Evolutionary conservation across 2,329 filamentous ascomycete genomes (phyloP).

Genomic region (Monilinia vaccinii-corymbosi): DNA sequence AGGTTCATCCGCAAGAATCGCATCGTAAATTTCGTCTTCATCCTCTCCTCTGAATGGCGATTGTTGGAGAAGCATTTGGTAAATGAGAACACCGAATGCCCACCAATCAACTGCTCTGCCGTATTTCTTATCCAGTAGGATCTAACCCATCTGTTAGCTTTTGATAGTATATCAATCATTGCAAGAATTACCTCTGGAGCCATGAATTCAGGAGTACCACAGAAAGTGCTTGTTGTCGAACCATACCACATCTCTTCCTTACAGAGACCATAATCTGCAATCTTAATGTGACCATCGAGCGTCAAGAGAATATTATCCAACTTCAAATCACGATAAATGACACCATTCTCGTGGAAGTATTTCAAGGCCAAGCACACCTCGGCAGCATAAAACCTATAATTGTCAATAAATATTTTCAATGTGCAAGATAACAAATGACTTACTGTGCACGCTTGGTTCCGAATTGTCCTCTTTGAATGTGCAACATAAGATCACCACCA

Average conservation of each 20-base stretch:
- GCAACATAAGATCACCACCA: conserved; percentile 96
- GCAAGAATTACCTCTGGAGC: conserved; percentile 69
- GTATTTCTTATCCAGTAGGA: conserved; percentile 96
- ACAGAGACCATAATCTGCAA: conserved; percentile 96
- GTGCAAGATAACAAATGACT: conserved; percentile 31
- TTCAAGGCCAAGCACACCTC: conserved; percentile 96
- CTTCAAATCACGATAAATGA: conserved; percentile 84
- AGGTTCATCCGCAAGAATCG: conserved; percentile 93
- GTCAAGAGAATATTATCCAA: conserved; percentile 87
- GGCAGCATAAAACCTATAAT: conserved; percentile 77
- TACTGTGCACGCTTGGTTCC: conserved; percentile 93
- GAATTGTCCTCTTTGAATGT: conserved; percentile 95
- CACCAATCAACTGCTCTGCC: conserved; percentile 97
- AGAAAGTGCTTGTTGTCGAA: conserved; percentile 94
- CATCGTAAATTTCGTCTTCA: conserved; percentile 98
- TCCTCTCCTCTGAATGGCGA: conserved; percentile 98
- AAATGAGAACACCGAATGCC: conserved; percentile 98
- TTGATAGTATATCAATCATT: conserved; percentile 6
- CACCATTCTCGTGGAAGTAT: conserved; percentile 98
- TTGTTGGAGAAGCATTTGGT: conserved; percentile 98
- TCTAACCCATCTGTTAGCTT: conserved; percentile 43
- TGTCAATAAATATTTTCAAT: conserved; percentile 17
- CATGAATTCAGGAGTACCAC: conserved; percentile 99
- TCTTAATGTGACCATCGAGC: conserved; percentile 95
- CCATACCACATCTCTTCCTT: conserved; percentile 99